phyloP scores from a whole-genome alignment of 352 stramenopile genomes.

The Globisporangium iwayamae region DNA sequence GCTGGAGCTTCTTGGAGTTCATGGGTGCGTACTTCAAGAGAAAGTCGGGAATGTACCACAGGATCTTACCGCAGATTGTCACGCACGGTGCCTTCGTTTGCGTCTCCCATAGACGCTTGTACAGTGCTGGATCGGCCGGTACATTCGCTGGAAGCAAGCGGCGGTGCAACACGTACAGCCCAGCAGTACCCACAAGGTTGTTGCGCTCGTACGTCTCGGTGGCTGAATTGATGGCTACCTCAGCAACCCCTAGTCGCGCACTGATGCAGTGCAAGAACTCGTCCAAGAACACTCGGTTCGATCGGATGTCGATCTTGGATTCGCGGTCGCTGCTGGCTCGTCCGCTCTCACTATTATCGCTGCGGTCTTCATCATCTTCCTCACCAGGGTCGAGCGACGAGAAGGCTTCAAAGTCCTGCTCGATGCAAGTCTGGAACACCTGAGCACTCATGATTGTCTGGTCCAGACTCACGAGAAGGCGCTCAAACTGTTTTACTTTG shows the following conservation, averaged over 20 bases:
- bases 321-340: constrained; percentile 59
- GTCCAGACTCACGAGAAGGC: constrained; percentile 82
- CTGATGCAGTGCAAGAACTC: constrained; percentile 87
- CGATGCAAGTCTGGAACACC: constrained; percentile 85
- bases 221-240: constrained; percentile 74
- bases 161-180: constrained; percentile 88
- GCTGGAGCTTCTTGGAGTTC: constrained; percentile 81
- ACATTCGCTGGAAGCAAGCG: constrained; percentile 79
- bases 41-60: constrained; percentile 87
- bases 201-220: constrained; percentile 88
- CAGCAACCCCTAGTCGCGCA: constrained; percentile 50
- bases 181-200: constrained; percentile 84
- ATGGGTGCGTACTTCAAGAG: constrained; percentile 80
- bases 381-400: constrained; percentile 53
- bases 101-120: constrained; percentile 89
- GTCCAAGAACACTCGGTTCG: constrained; percentile 82
- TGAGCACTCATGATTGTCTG: constrained; percentile 87
- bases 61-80: constrained; percentile 79
- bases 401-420: constrained; percentile 88
- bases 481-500: constrained; percentile 84
- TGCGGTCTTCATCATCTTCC: constrained; percentile 57
- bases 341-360: constrained; percentile 48
- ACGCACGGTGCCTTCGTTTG: constrained; percentile 81
- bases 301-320: constrained; percentile 77
- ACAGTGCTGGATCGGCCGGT: constrained; percentile 83